phyloP scores from a whole-genome alignment of 495 filamentous ascomycete species.

The Podospora pseudopauciseta region DNA sequence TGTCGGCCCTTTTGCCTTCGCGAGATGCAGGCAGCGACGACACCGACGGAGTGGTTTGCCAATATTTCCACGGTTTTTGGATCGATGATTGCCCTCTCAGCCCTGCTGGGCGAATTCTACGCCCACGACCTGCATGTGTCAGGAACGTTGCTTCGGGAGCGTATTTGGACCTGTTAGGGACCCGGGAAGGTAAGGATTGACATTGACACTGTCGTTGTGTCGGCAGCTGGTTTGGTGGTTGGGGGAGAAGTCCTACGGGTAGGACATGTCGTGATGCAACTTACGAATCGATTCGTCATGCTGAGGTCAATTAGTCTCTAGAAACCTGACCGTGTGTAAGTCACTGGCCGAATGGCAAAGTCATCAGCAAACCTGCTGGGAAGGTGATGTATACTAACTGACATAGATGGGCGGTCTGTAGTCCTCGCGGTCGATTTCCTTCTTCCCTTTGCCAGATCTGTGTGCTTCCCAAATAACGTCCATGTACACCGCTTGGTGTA shows the following conservation, averaged over 20 bases:
- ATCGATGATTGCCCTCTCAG: not conserved
- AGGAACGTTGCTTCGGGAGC: not conserved
- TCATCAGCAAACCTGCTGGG: not conserved
- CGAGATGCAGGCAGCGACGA: slow-evolving; percentile 6
- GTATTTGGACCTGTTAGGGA: not conserved
- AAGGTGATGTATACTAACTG: not conserved
- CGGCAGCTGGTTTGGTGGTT: not conserved
- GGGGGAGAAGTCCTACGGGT: not conserved
- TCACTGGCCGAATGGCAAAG: not conserved
- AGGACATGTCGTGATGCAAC: not conserved
- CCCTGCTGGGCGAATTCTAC: not conserved
- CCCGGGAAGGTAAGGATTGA: not conserved
- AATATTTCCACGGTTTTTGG: not conserved
- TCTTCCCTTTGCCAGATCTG: no score
- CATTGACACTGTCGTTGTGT: not conserved
- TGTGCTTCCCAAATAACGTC: not conserved
- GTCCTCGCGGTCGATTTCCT: no score
- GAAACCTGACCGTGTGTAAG: not conserved
- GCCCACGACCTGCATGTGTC: not conserved
- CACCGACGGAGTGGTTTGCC: not conserved
- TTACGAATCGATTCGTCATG: not conserved
- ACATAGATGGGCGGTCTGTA: not conserved
- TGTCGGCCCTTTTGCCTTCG: not conserved
- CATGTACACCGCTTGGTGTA: not conserved
- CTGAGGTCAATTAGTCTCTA: not conserved